Evolutionary conservation across 1,284 basidiomycete genomes (phyloP).

Genomic region (Pseudozyma tsukubaensis): DNA sequence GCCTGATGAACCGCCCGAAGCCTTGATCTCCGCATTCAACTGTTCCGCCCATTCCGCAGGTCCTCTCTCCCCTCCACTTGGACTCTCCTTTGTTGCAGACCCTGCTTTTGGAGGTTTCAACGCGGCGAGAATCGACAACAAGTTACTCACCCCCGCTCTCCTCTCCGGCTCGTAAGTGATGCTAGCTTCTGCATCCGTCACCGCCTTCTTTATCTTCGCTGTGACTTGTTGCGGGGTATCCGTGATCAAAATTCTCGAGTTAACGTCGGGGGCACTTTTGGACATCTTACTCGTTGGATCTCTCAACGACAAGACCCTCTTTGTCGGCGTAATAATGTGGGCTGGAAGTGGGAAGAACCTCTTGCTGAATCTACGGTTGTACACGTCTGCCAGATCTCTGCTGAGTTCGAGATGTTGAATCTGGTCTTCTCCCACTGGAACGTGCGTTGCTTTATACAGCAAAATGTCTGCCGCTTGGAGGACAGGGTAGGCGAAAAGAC

Average conservation of each 20-base stretch:
- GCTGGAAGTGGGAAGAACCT: constrained; percentile 79
- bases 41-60: constrained; percentile 70
- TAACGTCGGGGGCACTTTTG: constrained; percentile 83
- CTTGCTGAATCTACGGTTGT: constrained; percentile 76
- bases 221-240: constrained; percentile 77
- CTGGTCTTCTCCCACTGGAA: constrained; percentile 96
- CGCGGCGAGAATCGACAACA: constrained; percentile 75
- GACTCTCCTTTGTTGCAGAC: neutral
- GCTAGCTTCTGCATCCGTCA: constrained; percentile 80
- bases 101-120: constrained; percentile 68
- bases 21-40: constrained; percentile 65
- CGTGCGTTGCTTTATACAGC: constrained; percentile 88
- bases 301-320: constrained; percentile 78
- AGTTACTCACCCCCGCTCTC: constrained; percentile 85
- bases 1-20: constrained; percentile 73
- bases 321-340: constrained; percentile 80
- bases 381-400: constrained; percentile 83
- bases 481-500: constrained; percentile 90
- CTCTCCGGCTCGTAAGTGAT: constrained; percentile 80
- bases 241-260: constrained; percentile 88
- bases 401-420: constrained; percentile 90
- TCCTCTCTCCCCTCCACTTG: neutral
- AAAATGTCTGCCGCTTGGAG: constrained; percentile 94
- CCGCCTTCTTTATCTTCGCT: constrained; percentile 81
- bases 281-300: constrained; percentile 93